phyloP scores from a whole-genome alignment of 1,284 basidiomycete genomes.

The Schizopora paradoxa region DNA sequence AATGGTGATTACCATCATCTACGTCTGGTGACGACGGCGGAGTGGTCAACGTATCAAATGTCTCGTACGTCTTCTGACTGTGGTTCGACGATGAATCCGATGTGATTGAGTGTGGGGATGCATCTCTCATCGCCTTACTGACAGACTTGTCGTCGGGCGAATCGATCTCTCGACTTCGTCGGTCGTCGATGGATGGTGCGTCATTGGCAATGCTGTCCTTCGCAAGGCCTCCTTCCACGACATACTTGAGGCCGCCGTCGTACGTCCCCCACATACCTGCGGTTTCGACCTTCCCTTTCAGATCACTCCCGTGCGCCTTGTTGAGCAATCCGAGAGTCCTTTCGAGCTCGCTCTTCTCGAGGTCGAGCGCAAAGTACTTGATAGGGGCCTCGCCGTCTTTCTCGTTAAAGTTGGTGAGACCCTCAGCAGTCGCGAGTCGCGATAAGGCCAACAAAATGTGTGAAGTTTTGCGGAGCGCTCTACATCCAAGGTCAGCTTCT shows the following conservation, averaged over 20 bases:
- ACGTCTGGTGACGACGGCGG: constrained; percentile 37
- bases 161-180: background rate
- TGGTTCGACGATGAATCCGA: constrained; percentile 9
- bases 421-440: constrained; percentile 25
- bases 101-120: constrained; percentile 11
- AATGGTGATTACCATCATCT: constrained; percentile 10
- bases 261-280: constrained; percentile 90
- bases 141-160: too few species aligned
- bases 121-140: background rate
- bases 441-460: constrained; percentile 79
- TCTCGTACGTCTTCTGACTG: constrained; percentile 8
- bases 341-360: constrained; percentile 82
- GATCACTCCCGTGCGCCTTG: constrained; percentile 57
- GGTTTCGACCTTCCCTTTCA: constrained; percentile 66
- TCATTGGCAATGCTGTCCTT: background rate
- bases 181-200: background rate
- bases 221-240: constrained; percentile 52
- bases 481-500: constrained; percentile 28
- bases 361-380: constrained; percentile 91
- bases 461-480: constrained; percentile 86
- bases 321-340: constrained; percentile 73
- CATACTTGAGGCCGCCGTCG: constrained; percentile 71
- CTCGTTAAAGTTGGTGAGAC: too few species aligned
- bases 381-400: constrained; percentile 43
- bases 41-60: constrained; percentile 23